Evolutionary conservation across 75 land plant genomes (phyloP).

Genomic region (Adiantum capillusveneris): DNA sequence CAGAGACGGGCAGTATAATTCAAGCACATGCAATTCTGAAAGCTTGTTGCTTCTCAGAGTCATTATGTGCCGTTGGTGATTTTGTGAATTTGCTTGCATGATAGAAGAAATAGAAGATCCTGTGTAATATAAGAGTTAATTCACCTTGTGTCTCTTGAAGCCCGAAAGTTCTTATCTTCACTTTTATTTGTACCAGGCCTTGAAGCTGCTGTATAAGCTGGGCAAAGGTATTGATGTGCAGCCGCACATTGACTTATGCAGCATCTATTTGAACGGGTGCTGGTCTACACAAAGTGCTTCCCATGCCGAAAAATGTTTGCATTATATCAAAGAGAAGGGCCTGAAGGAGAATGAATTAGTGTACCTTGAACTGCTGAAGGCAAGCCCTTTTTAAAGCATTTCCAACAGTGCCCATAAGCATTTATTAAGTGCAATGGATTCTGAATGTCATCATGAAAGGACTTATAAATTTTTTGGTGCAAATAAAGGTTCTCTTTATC

Average conservation of each 20-base stretch:
- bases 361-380: slow-evolving; percentile 29
- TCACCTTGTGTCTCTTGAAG: too few species aligned
- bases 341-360: slow-evolving; percentile 20
- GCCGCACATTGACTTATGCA: slow-evolving; percentile 19
- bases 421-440: too few species aligned
- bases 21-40: neutral
- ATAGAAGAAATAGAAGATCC: too few species aligned
- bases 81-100: neutral
- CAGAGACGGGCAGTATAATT: neutral
- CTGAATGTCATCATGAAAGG: too few species aligned
- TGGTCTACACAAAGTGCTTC: slow-evolving; percentile 12
- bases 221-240: slow-evolving; percentile 16
- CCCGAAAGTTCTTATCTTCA: too few species aligned
- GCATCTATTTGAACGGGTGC: slow-evolving; percentile 25
- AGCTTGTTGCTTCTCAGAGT: neutral
- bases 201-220: slow-evolving; percentile 19
- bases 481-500: too few species aligned
- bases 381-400: slow-evolving; percentile 3
- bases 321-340: slow-evolving; percentile 18
- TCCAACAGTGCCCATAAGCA: too few species aligned
- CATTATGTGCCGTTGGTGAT: slow-evolving; percentile 1
- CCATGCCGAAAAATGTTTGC: slow-evolving; percentile 19
- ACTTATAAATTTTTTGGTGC: too few species aligned
- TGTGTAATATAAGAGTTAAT: too few species aligned
- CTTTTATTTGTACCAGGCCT: slow-evolving; percentile 11